Conservation (phyloP, 2,329 filamentous ascomycete species). For the Bipolaris victoriae region DNA sequence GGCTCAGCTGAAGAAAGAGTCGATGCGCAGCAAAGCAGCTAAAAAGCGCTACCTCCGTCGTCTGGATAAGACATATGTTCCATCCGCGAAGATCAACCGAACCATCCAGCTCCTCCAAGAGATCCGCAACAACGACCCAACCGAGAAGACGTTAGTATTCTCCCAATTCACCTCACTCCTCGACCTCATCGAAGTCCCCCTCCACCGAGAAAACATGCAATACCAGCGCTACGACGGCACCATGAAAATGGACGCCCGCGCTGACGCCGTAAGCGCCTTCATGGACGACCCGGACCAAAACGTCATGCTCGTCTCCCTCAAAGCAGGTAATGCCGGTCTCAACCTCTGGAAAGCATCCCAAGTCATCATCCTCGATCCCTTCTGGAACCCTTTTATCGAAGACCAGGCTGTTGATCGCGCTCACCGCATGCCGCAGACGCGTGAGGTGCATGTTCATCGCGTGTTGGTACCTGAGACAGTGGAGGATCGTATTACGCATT, state of each 20-base stretch:
- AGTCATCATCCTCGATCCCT: slow-evolving; percentile 89
- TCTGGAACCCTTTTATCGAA: slow-evolving; percentile 94
- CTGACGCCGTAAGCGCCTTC: slow-evolving; percentile 71
- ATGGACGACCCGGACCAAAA: slow-evolving; percentile 64
- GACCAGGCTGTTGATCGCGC: slow-evolving; percentile 91
- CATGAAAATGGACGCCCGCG: slow-evolving; percentile 71
- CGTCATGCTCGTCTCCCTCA: slow-evolving; percentile 79
- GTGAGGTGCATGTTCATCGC: slow-evolving; percentile 77
- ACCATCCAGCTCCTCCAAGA: slow-evolving; percentile 67
- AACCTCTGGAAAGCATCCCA: slow-evolving; percentile 84
- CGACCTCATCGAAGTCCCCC: slow-evolving; percentile 76
- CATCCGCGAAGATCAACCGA: slow-evolving; percentile 77
- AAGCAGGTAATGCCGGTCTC: slow-evolving; percentile 82
- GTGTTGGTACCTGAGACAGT: slow-evolving; percentile 79
- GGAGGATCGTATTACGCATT: slow-evolving; percentile 80
- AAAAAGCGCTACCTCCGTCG: slow-evolving; percentile 73
- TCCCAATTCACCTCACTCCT: slow-evolving; percentile 81
- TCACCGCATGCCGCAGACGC: slow-evolving; percentile 82
- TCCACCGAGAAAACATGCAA: slow-evolving; percentile 62
- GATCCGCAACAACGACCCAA: slow-evolving; percentile 56
- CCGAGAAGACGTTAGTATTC: slow-evolving; percentile 82
- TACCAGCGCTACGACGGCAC: slow-evolving; percentile 78
- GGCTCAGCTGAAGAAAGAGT: slow-evolving; percentile 71
- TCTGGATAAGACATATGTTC: slow-evolving; percentile 70
- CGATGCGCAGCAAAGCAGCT: slow-evolving; percentile 66